phyloP scores from a whole-genome alignment of 257 asterid species.

The Solanum paucissectum region DNA sequence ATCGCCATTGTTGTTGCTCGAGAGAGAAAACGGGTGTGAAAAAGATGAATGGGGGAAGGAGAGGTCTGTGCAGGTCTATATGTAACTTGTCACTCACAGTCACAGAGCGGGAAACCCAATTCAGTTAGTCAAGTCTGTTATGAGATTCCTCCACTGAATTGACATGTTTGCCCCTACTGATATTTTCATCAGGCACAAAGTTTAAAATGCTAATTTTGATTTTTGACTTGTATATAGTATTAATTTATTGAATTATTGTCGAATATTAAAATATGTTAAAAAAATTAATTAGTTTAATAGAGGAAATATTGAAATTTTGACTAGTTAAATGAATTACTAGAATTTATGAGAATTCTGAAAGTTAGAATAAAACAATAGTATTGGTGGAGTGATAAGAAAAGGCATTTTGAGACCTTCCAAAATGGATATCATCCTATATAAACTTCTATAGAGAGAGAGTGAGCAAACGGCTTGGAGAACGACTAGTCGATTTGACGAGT shows the following conservation, averaged over 20 bases:
- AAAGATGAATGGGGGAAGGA: not conserved
- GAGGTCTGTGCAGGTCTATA: not conserved
- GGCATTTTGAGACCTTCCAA: not conserved
- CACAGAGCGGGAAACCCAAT: not conserved
- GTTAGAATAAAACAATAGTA: not conserved
- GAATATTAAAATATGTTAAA: not conserved
- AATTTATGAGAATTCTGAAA: not conserved
- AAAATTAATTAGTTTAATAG: not conserved
- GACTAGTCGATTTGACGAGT: too few relatives aligned
- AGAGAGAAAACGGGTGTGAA: not conserved
- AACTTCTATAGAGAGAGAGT: too few relatives aligned
- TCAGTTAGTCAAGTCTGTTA: not conserved
- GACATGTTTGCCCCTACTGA: not conserved
- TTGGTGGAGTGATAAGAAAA: not conserved
- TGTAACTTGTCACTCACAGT: not conserved
- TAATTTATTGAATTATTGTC: not conserved
- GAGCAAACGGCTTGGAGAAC: too few relatives aligned
- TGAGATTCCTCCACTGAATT: not conserved
- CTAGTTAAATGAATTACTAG: not conserved
- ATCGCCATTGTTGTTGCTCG: conserved; percentile 27
- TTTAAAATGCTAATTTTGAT: not conserved
- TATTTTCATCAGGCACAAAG: not conserved
- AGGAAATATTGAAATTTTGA: not conserved
- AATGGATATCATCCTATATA: not conserved
- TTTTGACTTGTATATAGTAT: not conserved